A percentile compares a stretch with the other conserved stretches of the same genome.
Evolutionary conservation across 345 rosid genomes (phyloP).

Genomic region (Moricandia moricandioides): DNA sequence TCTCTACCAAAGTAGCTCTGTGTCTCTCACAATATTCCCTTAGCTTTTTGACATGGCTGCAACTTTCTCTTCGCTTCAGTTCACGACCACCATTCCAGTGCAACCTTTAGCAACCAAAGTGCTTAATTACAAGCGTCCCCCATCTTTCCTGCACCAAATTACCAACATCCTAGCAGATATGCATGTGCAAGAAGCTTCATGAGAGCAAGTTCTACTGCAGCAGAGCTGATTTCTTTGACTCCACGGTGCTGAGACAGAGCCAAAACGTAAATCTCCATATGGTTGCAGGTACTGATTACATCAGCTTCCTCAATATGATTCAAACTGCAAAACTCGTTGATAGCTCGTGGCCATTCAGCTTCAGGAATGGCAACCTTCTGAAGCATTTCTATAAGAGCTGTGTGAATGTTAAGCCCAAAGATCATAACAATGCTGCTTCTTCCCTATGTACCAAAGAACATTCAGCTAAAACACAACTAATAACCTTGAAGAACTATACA

Average conservation of each 20-base stretch:
- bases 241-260: slow-evolving; percentile 55
- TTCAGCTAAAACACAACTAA: slow-evolving; percentile 5
- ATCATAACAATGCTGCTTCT: slow-evolving; percentile 69
- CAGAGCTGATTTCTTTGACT: no score
- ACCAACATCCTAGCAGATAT: no score
- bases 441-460: slow-evolving; percentile 36
- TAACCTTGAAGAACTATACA: background rate
- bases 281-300: slow-evolving; percentile 77
- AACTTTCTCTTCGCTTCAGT: slow-evolving; percentile 42
- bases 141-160: no score
- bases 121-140: no score
- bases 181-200: no score
- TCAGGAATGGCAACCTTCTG: slow-evolving; percentile 74
- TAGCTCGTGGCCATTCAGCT: slow-evolving; percentile 82
- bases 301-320: slow-evolving; percentile 91
- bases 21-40: slow-evolving; percentile 85
- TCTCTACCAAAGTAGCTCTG: slow-evolving; percentile 62
- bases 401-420: slow-evolving; percentile 60
- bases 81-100: no score
- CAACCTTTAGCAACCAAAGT: no score
- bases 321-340: slow-evolving; percentile 66
- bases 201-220: no score
- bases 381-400: slow-evolving; percentile 70
- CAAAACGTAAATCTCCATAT: slow-evolving; percentile 35
- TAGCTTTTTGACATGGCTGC: slow-evolving; percentile 84